Percentiles rank a stretch among this genome's conserved stretches.
phyloP scores from a whole-genome alignment of 2,329 filamentous ascomycete species.

The Sporothrix dimorphospora region DNA sequence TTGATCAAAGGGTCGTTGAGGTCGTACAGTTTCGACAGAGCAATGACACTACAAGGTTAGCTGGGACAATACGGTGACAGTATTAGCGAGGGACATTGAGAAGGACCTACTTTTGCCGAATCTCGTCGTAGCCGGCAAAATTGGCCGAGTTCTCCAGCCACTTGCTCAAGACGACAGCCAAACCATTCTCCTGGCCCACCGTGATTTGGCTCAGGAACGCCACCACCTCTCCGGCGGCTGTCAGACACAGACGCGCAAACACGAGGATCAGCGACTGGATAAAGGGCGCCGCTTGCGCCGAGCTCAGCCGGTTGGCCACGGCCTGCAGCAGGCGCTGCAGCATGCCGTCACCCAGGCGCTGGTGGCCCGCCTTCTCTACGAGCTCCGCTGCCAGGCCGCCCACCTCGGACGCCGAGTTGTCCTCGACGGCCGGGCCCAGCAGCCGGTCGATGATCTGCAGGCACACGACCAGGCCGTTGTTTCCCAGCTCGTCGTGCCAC shows the following conservation, averaged over 20 bases:
- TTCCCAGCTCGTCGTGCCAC: constrained; percentile 80
- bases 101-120: constrained; percentile 90
- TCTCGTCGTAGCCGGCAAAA: constrained; percentile 98
- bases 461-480: constrained; percentile 84
- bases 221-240: constrained; percentile 85
- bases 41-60: constrained; percentile 69
- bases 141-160: constrained; percentile 97
- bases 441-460: constrained; percentile 91
- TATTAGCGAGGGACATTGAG: too few species aligned
- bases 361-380: constrained; percentile 92
- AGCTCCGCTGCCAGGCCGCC: constrained; percentile 91
- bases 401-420: constrained; percentile 93
- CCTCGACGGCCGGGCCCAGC: constrained; percentile 80
- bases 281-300: constrained; percentile 81
- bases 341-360: constrained; percentile 86
- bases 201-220: constrained; percentile 86
- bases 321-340: constrained; percentile 79
- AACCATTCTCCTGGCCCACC: constrained; percentile 77
- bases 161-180: constrained; percentile 87
- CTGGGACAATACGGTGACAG: neutral
- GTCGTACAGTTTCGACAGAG: constrained; percentile 86
- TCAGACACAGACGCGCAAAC: constrained; percentile 85
- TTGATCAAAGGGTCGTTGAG: constrained; percentile 80
- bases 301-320: constrained; percentile 81
- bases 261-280: constrained; percentile 96